Conservation (phyloP, 805 yeast genomes). For the Yamadazyma philogaea region DNA sequence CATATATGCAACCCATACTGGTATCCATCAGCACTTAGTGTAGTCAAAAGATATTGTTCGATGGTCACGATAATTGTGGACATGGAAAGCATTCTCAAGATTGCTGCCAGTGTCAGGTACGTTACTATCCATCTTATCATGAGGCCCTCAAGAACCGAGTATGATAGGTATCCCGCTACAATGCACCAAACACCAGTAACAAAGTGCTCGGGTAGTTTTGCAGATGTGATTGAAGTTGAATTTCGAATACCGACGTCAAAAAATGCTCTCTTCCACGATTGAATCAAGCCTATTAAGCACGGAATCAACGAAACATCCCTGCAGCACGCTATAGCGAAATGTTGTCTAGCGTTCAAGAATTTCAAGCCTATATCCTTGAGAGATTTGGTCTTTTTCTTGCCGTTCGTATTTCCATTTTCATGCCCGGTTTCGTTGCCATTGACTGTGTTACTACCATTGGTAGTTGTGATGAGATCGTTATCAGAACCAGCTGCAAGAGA, state of each 20-base stretch:
- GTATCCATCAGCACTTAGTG: conserved; percentile 64
- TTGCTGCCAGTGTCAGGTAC: conserved; percentile 84
- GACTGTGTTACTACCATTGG: conserved; percentile 1
- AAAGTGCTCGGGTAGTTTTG: conserved; percentile 73
- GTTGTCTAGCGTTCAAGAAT: conserved; percentile 72
- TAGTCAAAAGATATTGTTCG: conserved; percentile 63
- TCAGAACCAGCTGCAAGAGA: conserved; percentile 11
- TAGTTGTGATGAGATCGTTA: conserved; percentile 5
- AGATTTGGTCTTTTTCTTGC: conserved; percentile 6
- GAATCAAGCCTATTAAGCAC: conserved; percentile 51
- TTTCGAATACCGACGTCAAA: conserved; percentile 13
- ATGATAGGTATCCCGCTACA: conserved; percentile 81
- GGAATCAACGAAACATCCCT: conserved; percentile 74
- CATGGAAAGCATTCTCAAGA: conserved; percentile 80
- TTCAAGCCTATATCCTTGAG: conserved; percentile 63
- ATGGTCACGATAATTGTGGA: conserved; percentile 67
- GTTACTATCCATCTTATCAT: conserved; percentile 94
- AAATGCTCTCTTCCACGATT: conserved; percentile 39
- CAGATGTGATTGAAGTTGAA: conserved; percentile 44
- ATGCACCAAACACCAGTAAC: conserved; percentile 90
- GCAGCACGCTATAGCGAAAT: conserved; percentile 70
- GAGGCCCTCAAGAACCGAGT: conserved; percentile 79
- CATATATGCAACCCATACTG: conserved; percentile 82
- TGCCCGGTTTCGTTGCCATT: neutral
- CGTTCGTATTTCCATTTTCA: conserved; percentile 2